Evolutionary conservation across 2,329 filamentous ascomycete species (phyloP), one percentile per base, ranked within the genome.

Genomic region (Aspergillus fijiensis): DNA sequence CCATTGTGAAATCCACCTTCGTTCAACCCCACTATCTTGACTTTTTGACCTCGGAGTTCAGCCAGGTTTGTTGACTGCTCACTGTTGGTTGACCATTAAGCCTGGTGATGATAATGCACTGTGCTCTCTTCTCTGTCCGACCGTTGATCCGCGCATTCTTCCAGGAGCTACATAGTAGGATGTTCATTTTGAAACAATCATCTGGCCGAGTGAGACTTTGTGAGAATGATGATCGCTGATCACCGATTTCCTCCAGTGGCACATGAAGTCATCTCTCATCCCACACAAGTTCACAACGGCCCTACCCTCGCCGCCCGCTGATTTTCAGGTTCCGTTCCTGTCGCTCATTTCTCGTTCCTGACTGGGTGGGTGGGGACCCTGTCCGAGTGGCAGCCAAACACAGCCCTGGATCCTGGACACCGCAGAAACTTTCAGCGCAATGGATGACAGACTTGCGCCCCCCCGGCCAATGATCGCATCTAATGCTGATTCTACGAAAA

Each of bases 341-440:
- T 59, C 52, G 58, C 60, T 63, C 58, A 51, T 63, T 60, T 58
- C 64, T 64, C 61, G 63, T 66, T 63, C 59, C 61, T 62, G 59
- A 60, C 51, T 42, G 52, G 58, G 60, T 50, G 39, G 50, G 33
- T 59, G 50, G 58, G 50, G 39, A 45, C 39, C 16, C 39, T 45
- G 16, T 53, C 51, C 51, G 35, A 53, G 33, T 53, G 51, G 33
- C 51, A 45, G 39, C 39, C 39, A 45, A 12, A 45, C 39, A 45
- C 39, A 45, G 39, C 39, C 39, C n/a, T 45, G 14, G 39, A 19
- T 45, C 39, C 39, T 19, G 39, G 39, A 45, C 16, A 42, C 39
- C 14, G 16, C 14, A 45, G 39, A 45, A 45, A 45, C 39, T 45
- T 45, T n/a, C 6, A 45, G 39, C 39, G 16, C 39, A 45, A 14